Conservation (phyloP, 2,329 filamentous ascomycete species). For the Diaporthe longicolla region DNA sequence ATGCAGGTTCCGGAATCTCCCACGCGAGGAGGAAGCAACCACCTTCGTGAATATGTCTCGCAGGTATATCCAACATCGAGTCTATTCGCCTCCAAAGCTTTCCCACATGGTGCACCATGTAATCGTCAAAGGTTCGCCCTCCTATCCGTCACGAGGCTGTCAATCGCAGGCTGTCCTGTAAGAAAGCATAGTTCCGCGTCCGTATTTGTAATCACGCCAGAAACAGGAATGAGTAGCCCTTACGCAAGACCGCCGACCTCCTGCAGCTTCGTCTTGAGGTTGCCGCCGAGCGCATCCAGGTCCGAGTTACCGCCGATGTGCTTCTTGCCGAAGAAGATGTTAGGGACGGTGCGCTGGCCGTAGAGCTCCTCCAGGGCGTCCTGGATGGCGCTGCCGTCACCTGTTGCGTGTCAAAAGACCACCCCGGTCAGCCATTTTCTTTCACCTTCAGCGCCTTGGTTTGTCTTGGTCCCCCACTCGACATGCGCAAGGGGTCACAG, state of each 20-base stretch:
- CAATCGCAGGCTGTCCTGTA: conserved; percentile 29
- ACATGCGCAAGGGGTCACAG: no score
- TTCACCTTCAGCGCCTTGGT: not conserved
- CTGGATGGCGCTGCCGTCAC: conserved; percentile 87
- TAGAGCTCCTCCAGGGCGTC: conserved; percentile 84
- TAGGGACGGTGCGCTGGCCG: conserved; percentile 90
- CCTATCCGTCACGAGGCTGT: conserved; percentile 29
- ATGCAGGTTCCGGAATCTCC: conserved; percentile 10
- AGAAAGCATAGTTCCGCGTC: not conserved
- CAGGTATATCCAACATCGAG: not conserved
- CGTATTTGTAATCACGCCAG: not conserved
- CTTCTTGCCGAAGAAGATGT: conserved; percentile 91
- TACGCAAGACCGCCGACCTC: conserved; percentile 60
- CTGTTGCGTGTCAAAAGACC: conserved; percentile 58
- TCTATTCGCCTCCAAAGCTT: not conserved
- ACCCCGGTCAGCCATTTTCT: not conserved
- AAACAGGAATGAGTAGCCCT: conserved; percentile 44
- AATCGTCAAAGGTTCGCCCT: conserved; percentile 36
- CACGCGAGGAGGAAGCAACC: not conserved
- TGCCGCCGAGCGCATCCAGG: conserved; percentile 73
- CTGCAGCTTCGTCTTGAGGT: conserved; percentile 65
- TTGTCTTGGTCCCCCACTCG: conserved; percentile 36
- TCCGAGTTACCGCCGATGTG: conserved; percentile 98
- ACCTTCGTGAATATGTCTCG: not conserved
- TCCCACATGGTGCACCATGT: not conserved